These are phyloP conservation scores for Saccharomycopsis sp. DNA, from an alignment of 805 yeast species.

Conservation along the genomic window DNA sequence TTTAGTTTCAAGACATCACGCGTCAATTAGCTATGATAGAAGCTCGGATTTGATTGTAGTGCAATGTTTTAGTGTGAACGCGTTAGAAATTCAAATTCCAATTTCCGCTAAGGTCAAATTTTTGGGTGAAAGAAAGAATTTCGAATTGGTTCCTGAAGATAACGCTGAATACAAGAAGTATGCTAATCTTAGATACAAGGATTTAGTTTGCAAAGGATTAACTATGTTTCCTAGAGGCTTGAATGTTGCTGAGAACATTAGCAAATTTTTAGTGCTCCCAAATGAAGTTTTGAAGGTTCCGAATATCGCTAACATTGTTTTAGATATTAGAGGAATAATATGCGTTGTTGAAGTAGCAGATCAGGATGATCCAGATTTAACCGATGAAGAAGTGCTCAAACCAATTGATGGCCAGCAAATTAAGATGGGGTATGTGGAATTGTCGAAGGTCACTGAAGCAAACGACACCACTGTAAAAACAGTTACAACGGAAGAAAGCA, in stretches of 20 bases:
- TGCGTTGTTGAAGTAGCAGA: constrained; percentile 37
- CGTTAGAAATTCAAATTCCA: constrained; percentile 47
- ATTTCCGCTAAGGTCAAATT: constrained; percentile 27
- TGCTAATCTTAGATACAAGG: constrained; percentile 15
- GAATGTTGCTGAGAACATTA: constrained; percentile 6
- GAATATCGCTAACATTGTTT: constrained; percentile 36
- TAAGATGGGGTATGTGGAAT: too few relatives aligned
- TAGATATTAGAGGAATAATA: constrained; percentile 43
- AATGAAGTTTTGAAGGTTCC: constrained; percentile 44
- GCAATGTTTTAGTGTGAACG: constrained; percentile 48
- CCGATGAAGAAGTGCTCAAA: constrained; percentile 14
- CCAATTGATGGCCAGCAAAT: neutral
- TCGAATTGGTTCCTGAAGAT: constrained; percentile 17
- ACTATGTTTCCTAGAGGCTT: constrained; percentile 19
- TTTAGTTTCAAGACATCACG: constrained; percentile 21
- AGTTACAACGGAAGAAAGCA: too few relatives aligned
- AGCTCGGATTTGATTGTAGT: constrained; percentile 28
- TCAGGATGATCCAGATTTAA: constrained; percentile 15
- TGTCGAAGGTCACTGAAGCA: too few relatives aligned
- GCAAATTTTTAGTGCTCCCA: constrained; percentile 16
- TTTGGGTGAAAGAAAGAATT: constrained; percentile 18
- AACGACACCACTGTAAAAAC: too few relatives aligned
- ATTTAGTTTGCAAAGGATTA: constrained; percentile 17
- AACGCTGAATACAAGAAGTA: constrained; percentile 6
- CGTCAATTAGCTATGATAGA: constrained; percentile 14